Evolutionary conservation across 2,329 filamentous ascomycete species (phyloP).

Genomic region (Diatrype stigma): DNA sequence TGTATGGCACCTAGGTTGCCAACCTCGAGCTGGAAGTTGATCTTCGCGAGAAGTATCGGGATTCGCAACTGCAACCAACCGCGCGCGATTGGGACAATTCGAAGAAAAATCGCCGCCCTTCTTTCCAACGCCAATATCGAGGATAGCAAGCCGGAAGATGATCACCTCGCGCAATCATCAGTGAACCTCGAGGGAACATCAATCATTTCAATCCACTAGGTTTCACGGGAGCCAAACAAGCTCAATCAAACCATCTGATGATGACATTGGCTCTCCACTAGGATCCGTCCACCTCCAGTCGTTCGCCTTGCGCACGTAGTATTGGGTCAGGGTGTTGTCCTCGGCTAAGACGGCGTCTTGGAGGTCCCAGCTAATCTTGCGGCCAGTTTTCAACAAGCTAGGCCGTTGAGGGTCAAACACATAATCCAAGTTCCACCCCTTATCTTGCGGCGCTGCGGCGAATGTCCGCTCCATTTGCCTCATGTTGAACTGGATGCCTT

Average conservation of each 20-base stretch:
- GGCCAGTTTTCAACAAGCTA: slow-evolving; percentile 43
- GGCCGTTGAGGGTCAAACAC: slow-evolving; percentile 46
- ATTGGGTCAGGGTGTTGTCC: slow-evolving; percentile 49
- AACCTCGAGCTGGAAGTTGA: too few relatives aligned
- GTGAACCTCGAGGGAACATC: too few relatives aligned
- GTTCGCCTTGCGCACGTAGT: slow-evolving; percentile 48
- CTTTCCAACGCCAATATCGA: slow-evolving; percentile 7
- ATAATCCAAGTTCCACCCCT: slow-evolving; percentile 48
- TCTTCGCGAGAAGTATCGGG: too few relatives aligned
- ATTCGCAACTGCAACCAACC: too few relatives aligned
- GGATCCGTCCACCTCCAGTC: slow-evolving; percentile 50
- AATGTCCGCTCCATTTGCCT: slow-evolving; percentile 51
- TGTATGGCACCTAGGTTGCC: too few relatives aligned
- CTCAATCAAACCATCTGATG: slow-evolving; percentile 52
- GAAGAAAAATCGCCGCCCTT: slow-evolving; percentile 1
- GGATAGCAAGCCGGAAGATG: not conserved
- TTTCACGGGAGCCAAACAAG: slow-evolving; percentile 49
- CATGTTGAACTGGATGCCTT: slow-evolving; percentile 45
- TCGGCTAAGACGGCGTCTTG: slow-evolving; percentile 43
- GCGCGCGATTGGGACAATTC: too few relatives aligned
- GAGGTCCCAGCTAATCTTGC: slow-evolving; percentile 52
- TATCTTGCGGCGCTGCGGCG: slow-evolving; percentile 42
- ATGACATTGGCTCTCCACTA: slow-evolving; percentile 45
- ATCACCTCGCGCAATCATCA: slow-evolving; percentile 16
- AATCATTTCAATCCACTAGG: too few relatives aligned